Evolutionary conservation across 2,329 filamentous ascomycete genomes (phyloP), one percentile per base, ranked within the genome.

Genomic region (Ramichloridium luteum): DNA sequence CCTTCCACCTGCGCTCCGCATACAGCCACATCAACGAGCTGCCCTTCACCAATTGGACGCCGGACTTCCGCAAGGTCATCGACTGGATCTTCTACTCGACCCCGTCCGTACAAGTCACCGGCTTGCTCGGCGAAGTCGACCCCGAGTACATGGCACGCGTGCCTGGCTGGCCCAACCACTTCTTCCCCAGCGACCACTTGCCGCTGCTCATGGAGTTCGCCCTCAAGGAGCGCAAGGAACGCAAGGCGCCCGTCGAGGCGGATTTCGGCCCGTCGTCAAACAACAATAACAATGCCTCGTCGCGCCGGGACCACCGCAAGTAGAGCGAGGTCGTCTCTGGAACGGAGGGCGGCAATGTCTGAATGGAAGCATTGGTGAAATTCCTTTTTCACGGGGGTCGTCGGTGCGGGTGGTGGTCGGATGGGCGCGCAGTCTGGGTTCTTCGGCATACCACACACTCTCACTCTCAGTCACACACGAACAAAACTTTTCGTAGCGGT

Each of bases 1-100:
- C 86, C 1, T 98, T 96, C 65, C 88, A 79, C 50, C 67, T 98
- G 44, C 84, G 90, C 51, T 93, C 90, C 13, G 77, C 85, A 3
- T 98, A 98, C 56, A 73, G 74, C 20, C 73, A 80, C 41, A 78
- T 93, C 31, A 80, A 85, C 36, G 83, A 93, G 54, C 64, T 96
- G 47, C 75, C 76, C 4, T 98, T 93, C 57, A 98, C 90, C 28
- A 98, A 98, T 59, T 98, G 96, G 59, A 92, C 85, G 10, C 86
- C 90, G 1, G 75, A 76, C n/a, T 98, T 94, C 60, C 73, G 74
- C 31, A 86, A 85, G 40, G 82, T 92, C 35, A 80, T 98, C 45
- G 90, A 98, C 56, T 94, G 96, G 58, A 84, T 98, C 49, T 96
- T 86, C 85, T 98, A 93, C 60, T 86, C 85, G 35, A 88, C 84